Percentiles rank a stretch among this genome's conserved stretches.
These are phyloP conservation scores for Yamadazyma akitaensis DNA, from an alignment of 805 yeast genomes.

Conservation along the genomic window DNA sequence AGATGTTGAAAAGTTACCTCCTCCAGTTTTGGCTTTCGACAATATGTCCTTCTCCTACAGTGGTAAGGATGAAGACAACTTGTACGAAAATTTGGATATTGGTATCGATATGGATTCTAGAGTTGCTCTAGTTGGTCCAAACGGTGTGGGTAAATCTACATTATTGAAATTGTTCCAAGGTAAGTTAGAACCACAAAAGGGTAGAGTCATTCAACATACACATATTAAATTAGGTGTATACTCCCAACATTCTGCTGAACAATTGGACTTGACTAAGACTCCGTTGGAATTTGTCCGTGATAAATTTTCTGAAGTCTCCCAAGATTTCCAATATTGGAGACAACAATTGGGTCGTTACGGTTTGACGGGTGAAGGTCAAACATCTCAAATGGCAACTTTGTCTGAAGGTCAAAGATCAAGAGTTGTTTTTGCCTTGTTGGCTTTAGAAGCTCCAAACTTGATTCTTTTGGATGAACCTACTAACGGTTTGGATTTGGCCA, in stretches of 20 bases:
- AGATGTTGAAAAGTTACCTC: slow-evolving; percentile 94
- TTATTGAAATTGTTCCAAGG: slow-evolving; percentile 96
- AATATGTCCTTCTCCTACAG: slow-evolving; percentile 91
- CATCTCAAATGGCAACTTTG: slow-evolving; percentile 96
- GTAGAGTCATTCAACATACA: slow-evolving; percentile 95
- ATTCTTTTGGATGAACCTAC: slow-evolving; percentile 98
- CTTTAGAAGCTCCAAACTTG: slow-evolving; percentile 93
- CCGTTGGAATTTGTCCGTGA: slow-evolving; percentile 97
- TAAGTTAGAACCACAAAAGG: slow-evolving; percentile 80
- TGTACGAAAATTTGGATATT: slow-evolving; percentile 86
- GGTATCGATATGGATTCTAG: slow-evolving; percentile 99
- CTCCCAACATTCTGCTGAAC: slow-evolving; percentile 98
- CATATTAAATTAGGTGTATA: slow-evolving; percentile 98
- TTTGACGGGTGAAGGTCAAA: slow-evolving; percentile 97
- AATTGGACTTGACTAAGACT: slow-evolving; percentile 90
- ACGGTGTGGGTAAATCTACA: slow-evolving; percentile 98
- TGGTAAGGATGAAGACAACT: slow-evolving; percentile 76
- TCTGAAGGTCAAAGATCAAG: slow-evolving; percentile 99
- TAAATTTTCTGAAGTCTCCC: slow-evolving; percentile 83
- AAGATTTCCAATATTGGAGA: slow-evolving; percentile 99
- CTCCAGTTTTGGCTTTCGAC: slow-evolving; percentile 96
- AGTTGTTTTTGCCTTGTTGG: slow-evolving; percentile 95
- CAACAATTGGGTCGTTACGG: slow-evolving; percentile 97
- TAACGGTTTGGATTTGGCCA: slow-evolving; percentile 97
- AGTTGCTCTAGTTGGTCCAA: slow-evolving; percentile 96